These are phyloP conservation scores for Quercus engelmannii DNA, from an alignment of 306 rosid species.

Conservation along the genomic window DNA sequence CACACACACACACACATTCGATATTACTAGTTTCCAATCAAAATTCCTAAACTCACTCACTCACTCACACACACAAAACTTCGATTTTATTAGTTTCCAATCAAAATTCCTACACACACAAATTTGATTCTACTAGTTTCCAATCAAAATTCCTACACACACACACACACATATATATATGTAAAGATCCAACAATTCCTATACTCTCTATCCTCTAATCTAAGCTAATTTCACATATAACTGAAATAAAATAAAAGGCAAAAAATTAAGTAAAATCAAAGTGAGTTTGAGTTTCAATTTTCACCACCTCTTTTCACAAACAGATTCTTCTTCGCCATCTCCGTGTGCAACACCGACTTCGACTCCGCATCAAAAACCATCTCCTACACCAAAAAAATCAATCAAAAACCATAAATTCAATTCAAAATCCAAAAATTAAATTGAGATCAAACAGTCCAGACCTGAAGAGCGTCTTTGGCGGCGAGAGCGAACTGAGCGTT, in stretches of 20 bases:
- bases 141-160: not conserved
- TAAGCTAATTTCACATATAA: not conserved
- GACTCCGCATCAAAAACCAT: conserved; percentile 87
- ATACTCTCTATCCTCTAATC: not conserved
- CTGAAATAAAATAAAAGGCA: not conserved
- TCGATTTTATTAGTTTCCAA: not conserved
- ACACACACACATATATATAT: no score
- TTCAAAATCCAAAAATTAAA: not conserved
- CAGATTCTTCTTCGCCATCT: conserved; percentile 98
- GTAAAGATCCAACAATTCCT: not conserved
- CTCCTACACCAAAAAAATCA: conserved; percentile 28
- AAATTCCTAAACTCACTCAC: no score
- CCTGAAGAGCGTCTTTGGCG: conserved; percentile 90
- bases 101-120: not conserved
- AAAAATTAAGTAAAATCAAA: not conserved
- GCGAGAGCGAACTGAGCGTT: conserved; percentile 70
- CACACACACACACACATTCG: no score
- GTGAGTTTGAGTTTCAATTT: not conserved
- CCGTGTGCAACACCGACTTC: conserved; percentile 88
- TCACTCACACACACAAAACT: no score
- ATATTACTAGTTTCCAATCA: no score
- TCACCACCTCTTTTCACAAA: conserved; percentile 75
- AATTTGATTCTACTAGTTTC: not conserved
- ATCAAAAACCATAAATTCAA: not conserved
- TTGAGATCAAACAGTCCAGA: not conserved